Evolutionary conservation across 345 rosid species (phyloP), one percentile per base, ranked within the genome.

Genomic region (Kernera saxatilis): DNA sequence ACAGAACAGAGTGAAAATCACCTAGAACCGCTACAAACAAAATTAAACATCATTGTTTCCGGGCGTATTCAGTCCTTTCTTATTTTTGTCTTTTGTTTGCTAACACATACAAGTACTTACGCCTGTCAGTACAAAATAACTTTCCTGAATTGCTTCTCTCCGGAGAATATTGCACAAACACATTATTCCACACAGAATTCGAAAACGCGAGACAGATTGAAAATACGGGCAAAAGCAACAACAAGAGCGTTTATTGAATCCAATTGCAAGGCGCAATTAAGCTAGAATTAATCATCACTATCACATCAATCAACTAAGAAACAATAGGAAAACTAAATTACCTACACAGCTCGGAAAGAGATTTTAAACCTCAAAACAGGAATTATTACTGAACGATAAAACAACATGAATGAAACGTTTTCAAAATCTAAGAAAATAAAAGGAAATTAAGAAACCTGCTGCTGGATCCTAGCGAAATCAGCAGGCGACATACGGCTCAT

Each of bases 401-500:
- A 29, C 7, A 41, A 29, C 0, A 2, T 21, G 15, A 54, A 25
- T 12, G 18, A 33, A 39, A 9, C 2, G 19, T 33, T 58, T 10
- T 14, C 45, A 58, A 2, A 33, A 36, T 18, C 36, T 43, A 40
- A 0, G 32, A 37, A 2, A 21, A 13, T 6, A 33, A 46, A 12
- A 2, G 45, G 10, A 9, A 26, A 0, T 5, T 2, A 9, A 29
- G 62, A 22, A 49, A 83, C 95, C 90, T 85, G 91, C 33, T 84
- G 84, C 39, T 85, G 90, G 77, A 85, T 85, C 84, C 76, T 81
- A 37, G 98, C 86, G 21, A 89, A 69, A 46, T 94, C 98, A 69
- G 78, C 89, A 3, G 99, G 89, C 0, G 98, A 81, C 96, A 94
- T 89, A 64, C 97, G 97, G 69, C 91, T 88, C 86, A 95, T 86